A percentile compares a stretch with the other conserved stretches of the same genome.
phyloP scores from a whole-genome alignment of 1,139 yeast genomes.

The Cylindricascospora bacillispora region DNA sequence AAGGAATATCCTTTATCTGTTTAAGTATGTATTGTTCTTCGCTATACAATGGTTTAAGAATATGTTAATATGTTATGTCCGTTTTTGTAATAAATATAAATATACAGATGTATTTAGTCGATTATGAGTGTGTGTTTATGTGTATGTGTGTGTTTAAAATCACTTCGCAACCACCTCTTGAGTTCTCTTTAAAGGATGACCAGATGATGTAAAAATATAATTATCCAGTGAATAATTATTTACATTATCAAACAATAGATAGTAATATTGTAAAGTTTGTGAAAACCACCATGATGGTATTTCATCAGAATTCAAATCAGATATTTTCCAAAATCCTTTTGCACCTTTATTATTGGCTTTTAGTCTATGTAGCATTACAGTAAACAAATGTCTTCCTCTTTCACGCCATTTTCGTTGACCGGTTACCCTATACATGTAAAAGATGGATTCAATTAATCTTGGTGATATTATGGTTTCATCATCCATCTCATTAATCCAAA shows the following conservation, averaged over 20 bases:
- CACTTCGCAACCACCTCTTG: conserved; percentile 1
- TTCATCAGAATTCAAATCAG: conserved; percentile 31
- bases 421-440: conserved; percentile 60
- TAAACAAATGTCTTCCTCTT: conserved; percentile 40
- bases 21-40: conserved; percentile 10
- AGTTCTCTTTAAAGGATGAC: conserved; percentile 50
- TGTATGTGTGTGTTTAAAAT: conserved; percentile 2
- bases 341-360: conserved; percentile 38
- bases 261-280: conserved; percentile 65
- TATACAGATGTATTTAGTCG: conserved; percentile 1
- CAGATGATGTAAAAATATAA: conserved; percentile 67
- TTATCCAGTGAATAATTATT: conserved; percentile 50
- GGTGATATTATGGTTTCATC: conserved; percentile 54
- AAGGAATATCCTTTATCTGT: conserved; percentile 88
- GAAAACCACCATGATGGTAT: conserved; percentile 61
- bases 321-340: conserved; percentile 27
- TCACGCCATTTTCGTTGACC: conserved; percentile 61
- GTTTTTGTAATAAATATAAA: conserved; percentile 1
- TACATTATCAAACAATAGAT: conserved; percentile 53
- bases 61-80: not conserved
- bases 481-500: conserved; percentile 31
- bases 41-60: too few species aligned
- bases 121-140: conserved; percentile 1
- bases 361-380: conserved; percentile 49
- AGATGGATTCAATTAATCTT: conserved; percentile 64